A percentile compares a stretch with the other conserved stretches of the same genome.
phyloP scores from a whole-genome alignment of 768 basidiomycete species.

The Flagelloscypha sp. region DNA sequence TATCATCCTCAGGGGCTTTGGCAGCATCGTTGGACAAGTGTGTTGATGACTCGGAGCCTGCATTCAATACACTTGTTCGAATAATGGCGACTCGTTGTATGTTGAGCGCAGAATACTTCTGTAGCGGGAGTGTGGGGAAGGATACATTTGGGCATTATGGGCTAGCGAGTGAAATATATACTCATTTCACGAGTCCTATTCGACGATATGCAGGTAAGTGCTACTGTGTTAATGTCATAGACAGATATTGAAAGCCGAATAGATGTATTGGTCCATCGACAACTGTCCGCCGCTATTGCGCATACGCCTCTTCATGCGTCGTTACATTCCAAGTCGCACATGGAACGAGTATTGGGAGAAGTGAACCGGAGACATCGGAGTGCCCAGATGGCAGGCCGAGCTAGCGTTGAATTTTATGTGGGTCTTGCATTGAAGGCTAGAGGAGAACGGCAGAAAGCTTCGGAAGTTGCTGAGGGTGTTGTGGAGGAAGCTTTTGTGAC shows the following conservation, averaged over 20 bases:
- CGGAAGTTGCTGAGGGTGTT: slow-evolving; percentile 34
- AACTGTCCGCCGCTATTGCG: slow-evolving; percentile 83
- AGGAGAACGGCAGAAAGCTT: slow-evolving; percentile 32
- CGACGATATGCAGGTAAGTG: slow-evolving; percentile 82
- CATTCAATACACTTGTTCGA: slow-evolving; percentile 95
- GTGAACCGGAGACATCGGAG: slow-evolving; percentile 90
- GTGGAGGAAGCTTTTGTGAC: slow-evolving; percentile 89
- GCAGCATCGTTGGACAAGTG: slow-evolving; percentile 86
- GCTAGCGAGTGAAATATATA: slow-evolving; percentile 94
- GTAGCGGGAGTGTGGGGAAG: slow-evolving; percentile 84
- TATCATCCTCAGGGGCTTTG: slow-evolving; percentile 83
- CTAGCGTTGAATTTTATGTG: slow-evolving; percentile 96
- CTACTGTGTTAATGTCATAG: not conserved
- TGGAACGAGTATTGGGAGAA: slow-evolving; percentile 78
- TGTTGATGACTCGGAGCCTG: slow-evolving; percentile 70
- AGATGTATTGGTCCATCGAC: slow-evolving; percentile 93
- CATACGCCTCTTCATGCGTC: slow-evolving; percentile 78
- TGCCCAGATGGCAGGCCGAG: slow-evolving; percentile 96
- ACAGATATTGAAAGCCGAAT: slow-evolving; percentile 1
- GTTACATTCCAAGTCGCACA: slow-evolving; percentile 79
- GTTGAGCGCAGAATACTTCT: slow-evolving; percentile 97
- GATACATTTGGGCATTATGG: slow-evolving; percentile 97
- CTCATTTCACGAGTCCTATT: slow-evolving; percentile 97
- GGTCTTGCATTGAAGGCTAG: slow-evolving; percentile 81
- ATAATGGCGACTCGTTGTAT: slow-evolving; percentile 99